Conservation (phyloP, 495 filamentous ascomycete genomes). For the Annulohypoxylon nitens region DNA sequence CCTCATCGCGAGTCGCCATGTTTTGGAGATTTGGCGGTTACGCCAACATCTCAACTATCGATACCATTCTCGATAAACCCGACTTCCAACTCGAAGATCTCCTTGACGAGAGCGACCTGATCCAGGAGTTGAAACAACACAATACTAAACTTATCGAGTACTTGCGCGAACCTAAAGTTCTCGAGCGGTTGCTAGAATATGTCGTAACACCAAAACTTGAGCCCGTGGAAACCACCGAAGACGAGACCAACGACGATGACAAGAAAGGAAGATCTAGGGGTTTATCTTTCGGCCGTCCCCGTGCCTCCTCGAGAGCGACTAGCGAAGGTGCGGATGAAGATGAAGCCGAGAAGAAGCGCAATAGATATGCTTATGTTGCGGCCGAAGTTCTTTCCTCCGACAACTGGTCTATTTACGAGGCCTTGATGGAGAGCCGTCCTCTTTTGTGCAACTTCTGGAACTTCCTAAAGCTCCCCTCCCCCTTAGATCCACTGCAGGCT, state of each 20-base stretch:
- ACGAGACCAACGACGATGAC: conserved; percentile 70
- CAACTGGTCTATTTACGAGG: conserved; percentile 94
- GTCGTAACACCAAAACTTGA: conserved; percentile 81
- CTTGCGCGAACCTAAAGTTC: conserved; percentile 85
- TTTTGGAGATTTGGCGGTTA: conserved; percentile 99
- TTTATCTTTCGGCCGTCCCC: conserved; percentile 62
- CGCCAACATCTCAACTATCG: conserved; percentile 95
- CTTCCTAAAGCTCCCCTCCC: conserved; percentile 82
- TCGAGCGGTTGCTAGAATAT: conserved; percentile 90
- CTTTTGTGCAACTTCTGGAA: conserved; percentile 89
- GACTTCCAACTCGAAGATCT: conserved; percentile 96
- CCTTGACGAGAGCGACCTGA: conserved; percentile 93
- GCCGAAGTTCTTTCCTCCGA: conserved; percentile 96
- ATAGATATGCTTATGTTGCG: conserved; percentile 91
- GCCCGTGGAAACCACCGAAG: conserved; percentile 70
- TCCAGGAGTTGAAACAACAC: conserved; percentile 97
- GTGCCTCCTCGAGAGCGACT: conserved; percentile 56
- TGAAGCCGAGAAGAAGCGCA: conserved; percentile 84
- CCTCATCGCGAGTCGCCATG: conserved; percentile 72
- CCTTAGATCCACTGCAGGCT: conserved; percentile 91
- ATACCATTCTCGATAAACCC: conserved; percentile 94
- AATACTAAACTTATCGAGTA: conserved; percentile 98
- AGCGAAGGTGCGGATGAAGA: conserved; percentile 65
- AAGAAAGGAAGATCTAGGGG: conserved; percentile 63
- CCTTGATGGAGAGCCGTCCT: conserved; percentile 84